Percentiles rank a stretch among this genome's conserved stretches.
phyloP scores from a whole-genome alignment of 768 basidiomycete species.

The Galerina marginata region DNA sequence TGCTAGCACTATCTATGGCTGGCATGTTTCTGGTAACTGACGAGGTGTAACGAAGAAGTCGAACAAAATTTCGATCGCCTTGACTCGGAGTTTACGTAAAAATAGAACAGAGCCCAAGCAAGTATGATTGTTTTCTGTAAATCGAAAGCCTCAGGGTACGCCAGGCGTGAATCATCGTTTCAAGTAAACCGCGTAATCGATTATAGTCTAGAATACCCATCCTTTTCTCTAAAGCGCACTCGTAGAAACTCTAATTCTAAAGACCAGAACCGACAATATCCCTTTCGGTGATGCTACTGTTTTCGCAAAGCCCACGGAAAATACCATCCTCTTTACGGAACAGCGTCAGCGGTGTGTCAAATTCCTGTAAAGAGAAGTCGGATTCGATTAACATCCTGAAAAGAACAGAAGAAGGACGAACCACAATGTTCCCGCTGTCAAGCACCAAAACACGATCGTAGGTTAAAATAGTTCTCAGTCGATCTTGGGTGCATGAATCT shows the following conservation, averaged over 20 bases:
- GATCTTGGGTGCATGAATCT: slow-evolving; percentile 43
- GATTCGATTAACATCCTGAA: neutral
- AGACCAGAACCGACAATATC: slow-evolving; percentile 12
- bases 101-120: too few relatives aligned
- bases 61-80: neutral
- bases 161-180: too few relatives aligned
- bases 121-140: too few relatives aligned
- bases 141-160: too few relatives aligned
- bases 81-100: too few relatives aligned
- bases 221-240: neutral
- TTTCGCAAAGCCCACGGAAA: slow-evolving; percentile 64
- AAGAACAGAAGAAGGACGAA: slow-evolving; percentile 25
- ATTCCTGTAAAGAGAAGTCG: slow-evolving; percentile 43
- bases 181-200: too few relatives aligned
- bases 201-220: too few relatives aligned
- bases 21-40: neutral
- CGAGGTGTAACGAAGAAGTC: neutral
- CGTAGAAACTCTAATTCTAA: too few relatives aligned
- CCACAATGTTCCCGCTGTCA: slow-evolving; percentile 62
- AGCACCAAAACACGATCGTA: slow-evolving; percentile 78
- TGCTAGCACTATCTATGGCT: neutral
- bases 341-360: slow-evolving; percentile 59
- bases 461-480: slow-evolving; percentile 76
- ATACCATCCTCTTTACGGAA: slow-evolving; percentile 53
- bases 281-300: slow-evolving; percentile 30